Base-by-base conservation (phyloP, 208 protist species). In the Leishmania tropica region DNA sequence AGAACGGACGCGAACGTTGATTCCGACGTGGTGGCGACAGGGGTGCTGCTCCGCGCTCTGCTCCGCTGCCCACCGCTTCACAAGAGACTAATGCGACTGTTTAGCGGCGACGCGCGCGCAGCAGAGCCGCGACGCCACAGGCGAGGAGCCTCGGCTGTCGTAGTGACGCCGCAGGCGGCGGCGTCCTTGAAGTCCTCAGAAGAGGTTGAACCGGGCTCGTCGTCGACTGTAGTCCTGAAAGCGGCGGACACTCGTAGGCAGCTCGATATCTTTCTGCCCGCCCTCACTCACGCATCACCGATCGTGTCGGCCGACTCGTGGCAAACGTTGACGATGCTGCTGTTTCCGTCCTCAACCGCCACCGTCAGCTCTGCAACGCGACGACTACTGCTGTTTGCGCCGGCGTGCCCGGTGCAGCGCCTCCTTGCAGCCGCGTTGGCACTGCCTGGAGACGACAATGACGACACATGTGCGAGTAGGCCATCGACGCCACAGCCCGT, bases 241-340 rank as follows among this genome's bases (percentile, higher is more conserved):
- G 35, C 47, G 67, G 28, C 45, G 2, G 51, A 24, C 42, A 15
- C 74, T 28, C 19, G 45, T 28, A 35, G 79, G 35, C 51, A 74
- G 28, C 45, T 88, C 5, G 75, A 77, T 2, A 47, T 42, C 35
- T 85, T 88, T 10, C n/a, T 86, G 35, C 82, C 82, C 8, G 80
- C 65, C 7, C 64, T 88, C 42, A 83, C 68, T 4, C 85, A 88
- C 78, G 56, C 75, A 15, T 86, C 86, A 13, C 86, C 81, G 28
- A 81, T 86, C 3, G 75, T 94, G 56, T 93, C 87, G 56, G 81
- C 83, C 10, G 87, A 91, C 73, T 85, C 87, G 40, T 94, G 91
- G 91, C 78, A 76, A 28, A 90, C 87, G 11, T 47, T 94, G 5
- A 79, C 35, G n/a, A 80, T 67, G 31, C 77, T 91, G 54, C 73